Evolutionary conservation across 441 rosid genomes (phyloP).

Genomic region (Populus tomentosa): DNA sequence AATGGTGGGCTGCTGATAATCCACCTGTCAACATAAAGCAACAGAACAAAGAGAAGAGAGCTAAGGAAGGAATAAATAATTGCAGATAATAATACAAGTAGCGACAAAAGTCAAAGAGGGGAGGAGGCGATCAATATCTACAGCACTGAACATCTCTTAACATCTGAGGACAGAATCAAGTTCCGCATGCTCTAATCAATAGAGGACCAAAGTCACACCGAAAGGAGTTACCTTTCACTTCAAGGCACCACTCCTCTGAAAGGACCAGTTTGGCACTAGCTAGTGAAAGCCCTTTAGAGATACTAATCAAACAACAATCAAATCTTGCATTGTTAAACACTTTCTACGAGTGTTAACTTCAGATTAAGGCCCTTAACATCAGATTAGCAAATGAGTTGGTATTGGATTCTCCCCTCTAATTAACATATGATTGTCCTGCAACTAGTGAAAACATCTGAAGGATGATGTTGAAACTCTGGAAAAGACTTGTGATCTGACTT

Average conservation of each 20-base stretch:
- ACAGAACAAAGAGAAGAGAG: too few relatives aligned
- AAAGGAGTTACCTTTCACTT: conserved; percentile 14
- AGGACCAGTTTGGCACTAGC: conserved; percentile 9
- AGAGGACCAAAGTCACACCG: not conserved
- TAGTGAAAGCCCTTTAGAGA: not conserved
- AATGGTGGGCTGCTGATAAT: too few relatives aligned
- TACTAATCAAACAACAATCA: not conserved
- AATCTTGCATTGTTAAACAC: not conserved
- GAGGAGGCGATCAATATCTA: not conserved
- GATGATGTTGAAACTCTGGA: conserved; percentile 13
- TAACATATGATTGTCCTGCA: not conserved
- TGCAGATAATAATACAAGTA: too few relatives aligned
- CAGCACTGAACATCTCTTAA: not conserved
- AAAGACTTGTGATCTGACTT: conserved; percentile 18
- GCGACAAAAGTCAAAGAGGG: not conserved
- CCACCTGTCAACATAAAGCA: too few relatives aligned
- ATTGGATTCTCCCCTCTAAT: not conserved
- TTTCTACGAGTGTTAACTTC: not conserved
- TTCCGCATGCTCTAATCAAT: conserved; percentile 23
- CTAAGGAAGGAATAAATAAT: too few relatives aligned
- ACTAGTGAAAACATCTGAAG: conserved; percentile 4
- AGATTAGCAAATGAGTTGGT: not conserved
- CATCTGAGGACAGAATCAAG: conserved; percentile 22
- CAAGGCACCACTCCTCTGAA: not conserved
- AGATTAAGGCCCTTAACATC: not conserved